A percentile compares a stretch with the other conserved stretches of the same genome.
phyloP scores from a whole-genome alignment of 371 early-diverging fungal species.

The Mortierella sp. region DNA sequence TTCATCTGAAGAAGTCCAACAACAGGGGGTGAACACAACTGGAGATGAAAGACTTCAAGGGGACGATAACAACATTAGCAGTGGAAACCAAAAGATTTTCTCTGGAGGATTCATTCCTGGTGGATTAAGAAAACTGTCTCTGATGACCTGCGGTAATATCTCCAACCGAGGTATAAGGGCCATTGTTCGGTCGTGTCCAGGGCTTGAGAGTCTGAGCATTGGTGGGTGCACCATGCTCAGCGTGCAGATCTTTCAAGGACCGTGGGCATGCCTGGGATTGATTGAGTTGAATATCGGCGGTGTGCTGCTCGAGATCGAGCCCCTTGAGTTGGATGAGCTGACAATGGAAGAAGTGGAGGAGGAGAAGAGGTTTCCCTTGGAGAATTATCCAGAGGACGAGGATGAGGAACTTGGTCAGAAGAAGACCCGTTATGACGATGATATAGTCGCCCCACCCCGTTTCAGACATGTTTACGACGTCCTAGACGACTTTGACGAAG shows the following conservation, averaged over 20 bases:
- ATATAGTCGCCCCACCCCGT: too few relatives aligned
- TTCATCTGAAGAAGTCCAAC: too few relatives aligned
- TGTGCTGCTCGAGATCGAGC: neutral
- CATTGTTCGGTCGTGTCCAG: conserved; percentile 31
- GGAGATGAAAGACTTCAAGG: too few relatives aligned
- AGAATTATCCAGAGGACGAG: neutral
- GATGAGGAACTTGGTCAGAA: neutral
- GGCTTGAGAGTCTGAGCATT: conserved; percentile 9
- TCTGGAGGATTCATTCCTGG: conserved; percentile 1
- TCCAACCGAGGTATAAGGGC: conserved; percentile 20
- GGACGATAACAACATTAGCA: neutral
- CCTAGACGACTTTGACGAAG: too few relatives aligned
- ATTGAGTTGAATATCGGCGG: conserved; percentile 6
- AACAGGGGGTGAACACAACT: too few relatives aligned
- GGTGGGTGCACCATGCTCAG: neutral
- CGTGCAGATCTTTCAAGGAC: conserved; percentile 21
- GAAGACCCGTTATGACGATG: too few relatives aligned
- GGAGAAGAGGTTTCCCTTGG: conserved; percentile 2
- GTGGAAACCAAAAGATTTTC: conserved; percentile 6
- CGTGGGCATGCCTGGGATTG: conserved; percentile 21
- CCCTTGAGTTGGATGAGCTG: neutral
- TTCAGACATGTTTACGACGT: too few relatives aligned
- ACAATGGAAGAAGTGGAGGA: neutral
- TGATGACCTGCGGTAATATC: conserved; percentile 8
- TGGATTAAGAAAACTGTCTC: conserved; percentile 6